These are phyloP conservation scores for Saccharomycopsis schoenii DNA, from an alignment of 805 yeast species.

Conservation along the genomic window DNA sequence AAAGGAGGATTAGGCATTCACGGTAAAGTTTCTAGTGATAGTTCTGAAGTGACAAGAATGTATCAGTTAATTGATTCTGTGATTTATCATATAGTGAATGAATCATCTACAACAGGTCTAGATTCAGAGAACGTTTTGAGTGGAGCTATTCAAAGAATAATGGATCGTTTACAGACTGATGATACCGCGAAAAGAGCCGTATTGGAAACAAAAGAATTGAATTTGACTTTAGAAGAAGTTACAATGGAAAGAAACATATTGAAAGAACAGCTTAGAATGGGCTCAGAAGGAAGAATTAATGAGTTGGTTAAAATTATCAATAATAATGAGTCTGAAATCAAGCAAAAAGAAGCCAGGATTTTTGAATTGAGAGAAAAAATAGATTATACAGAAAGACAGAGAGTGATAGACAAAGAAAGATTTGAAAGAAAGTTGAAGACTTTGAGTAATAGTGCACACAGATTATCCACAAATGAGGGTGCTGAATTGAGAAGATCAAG, in stretches of 20 bases:
- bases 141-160: constrained; percentile 63
- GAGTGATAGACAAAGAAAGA: constrained; percentile 22
- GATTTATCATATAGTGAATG: constrained; percentile 23
- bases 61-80: constrained; percentile 56
- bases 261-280: constrained; percentile 57
- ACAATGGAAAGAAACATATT: constrained; percentile 52
- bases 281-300: constrained; percentile 65
- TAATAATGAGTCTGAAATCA: constrained; percentile 52
- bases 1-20: neutral
- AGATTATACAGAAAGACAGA: constrained; percentile 49
- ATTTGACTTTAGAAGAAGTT: constrained; percentile 44
- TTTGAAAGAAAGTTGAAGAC: constrained; percentile 12
- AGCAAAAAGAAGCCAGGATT: constrained; percentile 50
- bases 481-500: constrained; percentile 1
- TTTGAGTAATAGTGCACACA: constrained; percentile 8
- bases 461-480: neutral
- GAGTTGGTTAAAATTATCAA: constrained; percentile 49
- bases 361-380: constrained; percentile 51
- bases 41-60: constrained; percentile 13
- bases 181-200: constrained; percentile 73
- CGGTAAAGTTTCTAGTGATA: neutral
- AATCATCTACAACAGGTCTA: constrained; percentile 35
- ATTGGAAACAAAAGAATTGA: constrained; percentile 43
- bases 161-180: constrained; percentile 70
- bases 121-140: constrained; percentile 55